Conservation (phyloP, 2,329 filamentous ascomycete genomes). For the Pseudogymnoascus sp. region DNA sequence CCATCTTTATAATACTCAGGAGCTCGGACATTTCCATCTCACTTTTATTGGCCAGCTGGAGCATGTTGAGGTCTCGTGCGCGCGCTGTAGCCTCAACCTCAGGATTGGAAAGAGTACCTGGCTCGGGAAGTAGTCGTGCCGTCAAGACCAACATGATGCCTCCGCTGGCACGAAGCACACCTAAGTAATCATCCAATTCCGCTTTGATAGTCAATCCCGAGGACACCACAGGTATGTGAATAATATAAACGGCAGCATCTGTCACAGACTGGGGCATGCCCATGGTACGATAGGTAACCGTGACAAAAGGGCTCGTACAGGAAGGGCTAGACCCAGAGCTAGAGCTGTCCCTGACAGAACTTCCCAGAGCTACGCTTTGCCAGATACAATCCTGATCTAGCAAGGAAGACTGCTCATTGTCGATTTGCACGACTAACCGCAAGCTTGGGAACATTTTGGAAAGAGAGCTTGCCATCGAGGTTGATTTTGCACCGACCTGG, state of each 20-base stretch:
- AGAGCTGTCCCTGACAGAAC: neutral
- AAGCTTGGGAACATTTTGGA: conserved; percentile 21
- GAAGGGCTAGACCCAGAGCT: conserved; percentile 7
- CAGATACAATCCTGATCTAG: neutral
- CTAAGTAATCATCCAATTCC: conserved; percentile 28
- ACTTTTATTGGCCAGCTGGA: conserved; percentile 26
- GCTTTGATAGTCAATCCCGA: conserved; percentile 14
- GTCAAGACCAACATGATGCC: conserved; percentile 25
- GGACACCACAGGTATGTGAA: conserved; percentile 22
- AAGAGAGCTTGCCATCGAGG: conserved; percentile 13
- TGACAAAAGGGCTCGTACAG: conserved; percentile 13
- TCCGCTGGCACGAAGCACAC: conserved; percentile 24
- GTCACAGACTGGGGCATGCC: conserved; percentile 23
- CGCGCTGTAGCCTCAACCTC: conserved; percentile 22
- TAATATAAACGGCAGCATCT: conserved; percentile 30
- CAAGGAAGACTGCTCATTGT: neutral
- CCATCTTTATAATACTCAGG: conserved; percentile 22
- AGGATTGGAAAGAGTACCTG: conserved; percentile 15
- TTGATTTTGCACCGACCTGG: conserved; percentile 14
- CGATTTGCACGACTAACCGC: conserved; percentile 24
- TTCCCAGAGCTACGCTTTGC: neutral
- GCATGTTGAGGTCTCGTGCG: conserved; percentile 24
- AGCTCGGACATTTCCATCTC: conserved; percentile 26
- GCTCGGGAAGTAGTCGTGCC: conserved; percentile 20
- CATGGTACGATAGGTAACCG: conserved; percentile 17